Evolutionary conservation across 345 rosid genomes (phyloP), one percentile per base, ranked within the genome.

Genomic region (Laguncularia racemosa): DNA sequence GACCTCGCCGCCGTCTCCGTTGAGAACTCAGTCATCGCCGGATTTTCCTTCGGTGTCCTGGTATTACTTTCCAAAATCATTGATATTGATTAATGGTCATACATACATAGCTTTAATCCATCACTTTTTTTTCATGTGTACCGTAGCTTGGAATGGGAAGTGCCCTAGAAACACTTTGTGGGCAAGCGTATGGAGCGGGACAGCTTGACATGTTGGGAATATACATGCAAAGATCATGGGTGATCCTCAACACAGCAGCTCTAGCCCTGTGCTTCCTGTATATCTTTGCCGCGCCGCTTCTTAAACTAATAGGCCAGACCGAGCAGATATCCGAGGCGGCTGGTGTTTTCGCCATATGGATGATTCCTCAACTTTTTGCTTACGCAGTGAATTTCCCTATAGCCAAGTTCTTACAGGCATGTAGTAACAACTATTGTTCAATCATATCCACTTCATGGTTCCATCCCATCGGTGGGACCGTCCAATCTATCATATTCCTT

Each of bases 91-190:
- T 21, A 54, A 28, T 6, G 28, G 16, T n/a, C 12, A 6, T 16
- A 13, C 11, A 13, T 13, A 23, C 33, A 15, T 53, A 12, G 26
- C 16, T 46, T 20, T n/a, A 4, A 18, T 20, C 2, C 14, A 11
- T 46, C 13, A 16, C 0, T 47, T 16, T 15, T 28, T 45, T 20
- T 12, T 23, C 13, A 13, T 15, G 16, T 51, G 14, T 20, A 45
- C 6, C 12, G 1, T 71, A 91, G 98, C 78, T 92, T 46, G 98
- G 98, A 19, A 92, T 92, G 98, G 98, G 98, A 61, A 92, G 98
- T 55, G 93, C 98, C 26, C 83, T 92, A 8, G 96, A 92, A 72
- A 92, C 98, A 17, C 74, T 89, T 33, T 89, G 96, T 64, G 98
- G 98, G 11, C 98, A 92, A 70, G 98, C 97, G 18, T 83, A 64